These are phyloP conservation scores for Plasmodium adleri DNA, from an alignment of 169 alveolate species.

Conservation along the genomic window DNA sequence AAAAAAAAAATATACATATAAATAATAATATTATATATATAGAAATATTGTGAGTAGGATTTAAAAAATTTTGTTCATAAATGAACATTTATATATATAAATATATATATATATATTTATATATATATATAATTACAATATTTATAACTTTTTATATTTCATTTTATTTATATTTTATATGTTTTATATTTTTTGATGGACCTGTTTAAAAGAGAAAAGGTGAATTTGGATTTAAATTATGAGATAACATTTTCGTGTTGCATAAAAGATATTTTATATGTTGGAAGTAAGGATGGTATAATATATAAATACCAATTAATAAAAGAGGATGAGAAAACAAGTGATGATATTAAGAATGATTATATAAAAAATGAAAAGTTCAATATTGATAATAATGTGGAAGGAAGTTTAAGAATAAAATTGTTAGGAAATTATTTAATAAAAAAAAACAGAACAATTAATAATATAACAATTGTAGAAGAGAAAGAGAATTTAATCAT, in stretches of 20 bases:
- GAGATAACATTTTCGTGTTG: slow-evolving; percentile 31
- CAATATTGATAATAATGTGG: too few relatives aligned
- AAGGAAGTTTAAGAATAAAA: too few relatives aligned
- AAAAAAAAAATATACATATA: too few relatives aligned
- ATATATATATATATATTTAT: too few relatives aligned
- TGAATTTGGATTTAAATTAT: neutral
- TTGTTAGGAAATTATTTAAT: neutral
- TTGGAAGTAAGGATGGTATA: slow-evolving; percentile 12
- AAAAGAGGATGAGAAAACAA: neutral
- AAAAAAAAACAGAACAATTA: slow-evolving; percentile 19
- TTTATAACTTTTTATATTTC: neutral
- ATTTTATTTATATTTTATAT: neutral
- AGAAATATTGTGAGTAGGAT: too few relatives aligned
- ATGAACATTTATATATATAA: too few relatives aligned
- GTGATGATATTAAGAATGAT: neutral
- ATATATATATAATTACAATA: neutral
- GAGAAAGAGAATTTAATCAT: neutral
- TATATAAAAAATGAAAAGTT: too few relatives aligned
- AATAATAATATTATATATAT: too few relatives aligned
- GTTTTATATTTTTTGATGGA: slow-evolving; percentile 3
- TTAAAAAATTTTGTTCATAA: too few relatives aligned
- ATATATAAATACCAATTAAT: slow-evolving; percentile 10
- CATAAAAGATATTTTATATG: slow-evolving; percentile 1
- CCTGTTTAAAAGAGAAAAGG: slow-evolving; percentile 24
- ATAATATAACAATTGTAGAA: slow-evolving; percentile 32